A percentile compares a stretch with the other conserved stretches of the same genome.
These are phyloP conservation scores for Quercus robur DNA, from an alignment of 306 rosid genomes.

Conservation along the genomic window DNA sequence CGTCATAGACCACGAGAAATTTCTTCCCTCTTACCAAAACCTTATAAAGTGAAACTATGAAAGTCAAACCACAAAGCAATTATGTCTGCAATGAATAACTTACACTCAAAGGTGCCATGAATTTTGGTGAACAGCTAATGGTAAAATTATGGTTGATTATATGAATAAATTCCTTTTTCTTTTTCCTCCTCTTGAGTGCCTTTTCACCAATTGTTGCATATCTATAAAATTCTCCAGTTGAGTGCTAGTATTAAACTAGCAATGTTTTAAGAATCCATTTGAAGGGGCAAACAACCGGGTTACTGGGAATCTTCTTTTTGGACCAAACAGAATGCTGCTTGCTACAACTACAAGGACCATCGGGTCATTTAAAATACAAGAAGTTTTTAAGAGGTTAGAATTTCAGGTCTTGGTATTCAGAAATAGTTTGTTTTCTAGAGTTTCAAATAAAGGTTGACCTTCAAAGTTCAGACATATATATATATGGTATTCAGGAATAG, in stretches of 20 bases:
- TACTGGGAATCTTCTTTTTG: neutral
- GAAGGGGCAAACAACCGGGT: neutral
- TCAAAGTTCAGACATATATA: neutral
- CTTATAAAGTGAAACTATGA: too few species aligned
- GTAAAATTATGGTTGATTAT: neutral
- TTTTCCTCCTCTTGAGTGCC: too few species aligned
- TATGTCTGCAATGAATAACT: neutral
- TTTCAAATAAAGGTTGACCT: neutral
- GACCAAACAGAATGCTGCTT: neutral
- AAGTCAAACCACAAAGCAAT: neutral
- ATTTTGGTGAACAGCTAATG: neutral
- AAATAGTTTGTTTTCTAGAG: neutral
- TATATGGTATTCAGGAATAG: neutral
- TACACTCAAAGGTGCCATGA: too few species aligned
- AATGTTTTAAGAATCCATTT: neutral
- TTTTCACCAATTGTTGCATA: neutral
- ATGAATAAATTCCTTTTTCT: neutral
- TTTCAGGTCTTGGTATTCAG: neutral
- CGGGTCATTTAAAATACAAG: neutral
- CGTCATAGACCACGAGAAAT: neutral
- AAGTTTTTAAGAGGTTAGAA: neutral
- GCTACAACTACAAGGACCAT: neutral
- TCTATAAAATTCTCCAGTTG: neutral
- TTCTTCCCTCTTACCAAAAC: neutral
- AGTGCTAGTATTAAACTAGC: neutral